Evolutionary conservation across 164 flowering plant species (phyloP).

Genomic region (Euptelea pleiosperma): DNA sequence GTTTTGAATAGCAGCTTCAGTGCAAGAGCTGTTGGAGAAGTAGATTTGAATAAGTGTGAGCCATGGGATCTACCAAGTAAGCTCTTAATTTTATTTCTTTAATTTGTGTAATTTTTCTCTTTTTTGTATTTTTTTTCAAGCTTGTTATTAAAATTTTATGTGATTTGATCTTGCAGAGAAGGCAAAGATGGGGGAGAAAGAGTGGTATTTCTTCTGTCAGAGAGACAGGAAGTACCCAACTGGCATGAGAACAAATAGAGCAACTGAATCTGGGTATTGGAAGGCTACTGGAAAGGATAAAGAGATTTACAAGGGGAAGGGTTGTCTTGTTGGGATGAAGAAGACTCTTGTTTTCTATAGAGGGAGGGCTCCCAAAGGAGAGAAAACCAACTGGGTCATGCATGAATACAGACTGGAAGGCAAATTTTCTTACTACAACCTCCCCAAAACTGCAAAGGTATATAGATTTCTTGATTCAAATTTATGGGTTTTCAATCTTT

Average conservation of each 20-base stretch:
- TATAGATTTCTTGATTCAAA: neutral
- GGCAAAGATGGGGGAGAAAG: slow-evolving; percentile 30
- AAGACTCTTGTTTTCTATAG: slow-evolving; percentile 34
- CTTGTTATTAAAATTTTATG: neutral
- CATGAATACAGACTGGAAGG: slow-evolving; percentile 33
- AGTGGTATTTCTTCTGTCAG: slow-evolving; percentile 30
- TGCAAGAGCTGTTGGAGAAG: slow-evolving; percentile 25
- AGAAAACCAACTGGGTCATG: slow-evolving; percentile 35
- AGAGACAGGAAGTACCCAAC: slow-evolving; percentile 34
- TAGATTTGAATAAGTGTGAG: slow-evolving; percentile 29
- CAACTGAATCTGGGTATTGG: slow-evolving; percentile 33
- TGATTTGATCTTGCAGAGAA: slow-evolving; percentile 15
- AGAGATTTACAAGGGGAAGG: slow-evolving; percentile 23
- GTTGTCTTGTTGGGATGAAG: slow-evolving; percentile 30
- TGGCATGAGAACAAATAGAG: slow-evolving; percentile 33
- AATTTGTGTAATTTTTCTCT: neutral
- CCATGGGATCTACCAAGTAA: slow-evolving; percentile 34
- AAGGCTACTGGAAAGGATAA: slow-evolving; percentile 34
- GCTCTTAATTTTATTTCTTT: neutral
- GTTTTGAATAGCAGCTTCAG: slow-evolving; percentile 13
- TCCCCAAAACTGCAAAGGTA: slow-evolving; percentile 28
- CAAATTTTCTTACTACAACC: slow-evolving; percentile 21
- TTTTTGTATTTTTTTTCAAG: neutral
- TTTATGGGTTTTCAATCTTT: neutral
- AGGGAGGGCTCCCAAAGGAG: slow-evolving; percentile 33